Evolutionary conservation across 2,329 filamentous ascomycete species (phyloP), one percentile per base, ranked within the genome.

Genomic region (Aspergillus unguis): DNA sequence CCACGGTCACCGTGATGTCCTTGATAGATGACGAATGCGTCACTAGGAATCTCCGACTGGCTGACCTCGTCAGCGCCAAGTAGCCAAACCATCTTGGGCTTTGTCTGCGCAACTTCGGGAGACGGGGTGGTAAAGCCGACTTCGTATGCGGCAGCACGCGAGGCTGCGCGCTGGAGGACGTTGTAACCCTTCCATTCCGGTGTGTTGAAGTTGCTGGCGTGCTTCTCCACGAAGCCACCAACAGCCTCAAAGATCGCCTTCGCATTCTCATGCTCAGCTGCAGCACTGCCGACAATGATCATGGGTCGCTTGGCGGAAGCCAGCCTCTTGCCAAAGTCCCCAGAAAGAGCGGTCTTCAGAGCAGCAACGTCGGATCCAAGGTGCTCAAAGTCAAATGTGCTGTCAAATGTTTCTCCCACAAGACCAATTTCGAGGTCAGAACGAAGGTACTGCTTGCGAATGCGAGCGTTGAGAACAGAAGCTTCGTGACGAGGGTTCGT

Each of bases 171-270:
- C 76, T 99, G 94, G 48, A 99, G 85, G 56, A 99, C 85, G 71
- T 96, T 99, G 82, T 92, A 99, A 55, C 92, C 94, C 71, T 96
- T 94, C 91, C 95, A 97, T 72, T 96, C 91, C 17, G 85, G 78
- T 5, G 89, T 96, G 67, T 83, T 78, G 80, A 99, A 96, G 78
- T 86, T 95, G 63, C 83, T 79, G 58, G 90, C 85, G 74, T 96
- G 87, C 84, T 96, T 96, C 68, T 96, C 92, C 36, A 96, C 88
- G 68, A 97, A 99, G 57, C 81, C 73, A 62, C 92, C 92, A 53
- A 99, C 84, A 40, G 86, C 85, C 80, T 97, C 92, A 71, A 92
- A 97, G 71, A 95, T 91, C 53, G 90, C 86, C 78, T 95, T 95
- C 52, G 92, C 88, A 68, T 97, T 94, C 28, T 83, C 74, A 73